Percentiles rank a stretch among this genome's conserved stretches.
Conservation (phyloP, 805 yeast species). For the Saccharomyces mikatae region DNA sequence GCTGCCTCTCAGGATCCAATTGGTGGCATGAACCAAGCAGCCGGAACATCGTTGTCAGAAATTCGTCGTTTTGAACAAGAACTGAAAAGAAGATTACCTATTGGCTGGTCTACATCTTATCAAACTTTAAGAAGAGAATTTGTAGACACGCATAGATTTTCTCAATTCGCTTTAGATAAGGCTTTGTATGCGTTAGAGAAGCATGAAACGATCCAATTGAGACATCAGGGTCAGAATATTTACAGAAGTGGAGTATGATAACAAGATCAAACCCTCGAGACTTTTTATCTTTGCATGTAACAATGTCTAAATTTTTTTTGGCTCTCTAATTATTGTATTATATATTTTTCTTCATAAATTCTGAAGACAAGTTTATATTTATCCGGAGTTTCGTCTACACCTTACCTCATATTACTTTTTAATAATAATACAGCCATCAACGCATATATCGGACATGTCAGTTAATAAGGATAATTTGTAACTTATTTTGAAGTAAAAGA, state of each 20-base stretch:
- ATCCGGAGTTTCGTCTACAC: too few relatives aligned
- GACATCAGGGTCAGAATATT: constrained; percentile 79
- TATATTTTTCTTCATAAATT: neutral
- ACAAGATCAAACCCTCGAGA: neutral
- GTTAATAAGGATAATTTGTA: neutral
- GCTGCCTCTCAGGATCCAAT: constrained; percentile 58
- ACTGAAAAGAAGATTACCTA: constrained; percentile 81
- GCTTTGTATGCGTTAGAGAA: constrained; percentile 77
- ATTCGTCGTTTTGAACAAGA: constrained; percentile 76
- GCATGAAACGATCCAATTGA: constrained; percentile 76
- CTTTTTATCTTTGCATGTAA: neutral
- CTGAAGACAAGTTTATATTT: neutral
- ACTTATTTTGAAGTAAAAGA: neutral
- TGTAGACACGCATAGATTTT: constrained; percentile 54
- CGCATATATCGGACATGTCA: neutral
- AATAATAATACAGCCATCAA: neutral
- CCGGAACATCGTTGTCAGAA: constrained; percentile 53
- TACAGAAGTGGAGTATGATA: constrained; percentile 63
- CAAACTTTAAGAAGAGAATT: constrained; percentile 77
- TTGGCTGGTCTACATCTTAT: constrained; percentile 93
- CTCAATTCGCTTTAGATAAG: constrained; percentile 68
- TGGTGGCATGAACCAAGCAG: constrained; percentile 41
- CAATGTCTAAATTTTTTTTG: neutral
- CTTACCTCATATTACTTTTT: neutral
- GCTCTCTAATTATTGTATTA: neutral